A percentile compares a stretch with the other conserved stretches of the same genome.
Conservation (phyloP, 2,329 filamentous ascomycete genomes). For the Aspergillus felis region DNA sequence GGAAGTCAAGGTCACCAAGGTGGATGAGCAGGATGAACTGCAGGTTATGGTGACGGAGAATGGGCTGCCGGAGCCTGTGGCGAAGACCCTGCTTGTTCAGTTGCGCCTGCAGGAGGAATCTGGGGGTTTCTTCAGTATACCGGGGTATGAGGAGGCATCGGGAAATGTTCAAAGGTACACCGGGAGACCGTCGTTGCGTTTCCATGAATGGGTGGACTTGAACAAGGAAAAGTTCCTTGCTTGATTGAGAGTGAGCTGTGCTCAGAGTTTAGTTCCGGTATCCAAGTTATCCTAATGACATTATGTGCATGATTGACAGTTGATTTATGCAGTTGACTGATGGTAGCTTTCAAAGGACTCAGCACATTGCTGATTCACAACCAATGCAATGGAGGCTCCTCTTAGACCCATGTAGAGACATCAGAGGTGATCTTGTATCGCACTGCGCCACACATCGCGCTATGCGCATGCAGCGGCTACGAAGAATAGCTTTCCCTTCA, state of each 20-base stretch:
- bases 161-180: constrained; percentile 33
- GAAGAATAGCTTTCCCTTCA: no score
- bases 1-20: constrained; percentile 23
- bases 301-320: not conserved
- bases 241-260: not conserved
- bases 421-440: no score
- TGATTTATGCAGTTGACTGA: not conserved
- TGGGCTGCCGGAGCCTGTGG: constrained; percentile 16
- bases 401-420: no score
- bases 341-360: not conserved
- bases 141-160: constrained; percentile 12
- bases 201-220: constrained; percentile 33
- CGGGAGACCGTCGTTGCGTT: constrained; percentile 21
- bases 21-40: constrained; percentile 22
- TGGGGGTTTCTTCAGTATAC: not conserved
- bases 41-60: constrained; percentile 5
- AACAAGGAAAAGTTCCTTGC: constrained; percentile 24
- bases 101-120: not conserved
- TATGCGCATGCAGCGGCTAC: no score
- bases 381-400: not conserved
- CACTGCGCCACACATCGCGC: no score
- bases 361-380: no score
- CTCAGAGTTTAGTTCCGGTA: no score
- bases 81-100: constrained; percentile 4
- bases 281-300: not conserved